These are phyloP conservation scores for Magnolia officinalis DNA, from an alignment of 164 flowering plant species.

Conservation along the genomic window DNA sequence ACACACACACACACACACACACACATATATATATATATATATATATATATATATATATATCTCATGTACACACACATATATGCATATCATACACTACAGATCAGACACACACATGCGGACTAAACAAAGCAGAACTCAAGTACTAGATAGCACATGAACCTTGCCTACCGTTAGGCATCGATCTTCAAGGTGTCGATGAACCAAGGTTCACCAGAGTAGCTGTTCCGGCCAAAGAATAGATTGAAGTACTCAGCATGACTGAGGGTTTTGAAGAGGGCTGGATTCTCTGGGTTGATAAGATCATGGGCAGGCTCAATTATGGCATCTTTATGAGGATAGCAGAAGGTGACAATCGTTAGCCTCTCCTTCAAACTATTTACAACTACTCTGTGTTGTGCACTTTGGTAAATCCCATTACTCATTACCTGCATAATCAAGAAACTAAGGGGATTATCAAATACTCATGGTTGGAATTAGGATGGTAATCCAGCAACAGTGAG, in stretches of 20 bases:
- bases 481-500: background rate
- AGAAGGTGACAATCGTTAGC: constrained; percentile 10
- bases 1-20: too few species aligned
- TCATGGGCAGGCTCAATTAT: constrained; percentile 1
- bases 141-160: background rate
- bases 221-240: background rate
- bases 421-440: constrained; percentile 9
- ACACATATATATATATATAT: too few species aligned
- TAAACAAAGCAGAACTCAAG: background rate
- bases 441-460: too few species aligned
- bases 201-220: background rate
- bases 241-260: background rate
- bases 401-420: constrained; percentile 14
- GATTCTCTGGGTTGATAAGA: constrained; percentile 1
- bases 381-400: constrained; percentile 14
- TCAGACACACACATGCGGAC: constrained; percentile 7
- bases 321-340: constrained; percentile 8
- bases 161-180: background rate
- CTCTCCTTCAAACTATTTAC: constrained; percentile 12
- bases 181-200: constrained; percentile 8
- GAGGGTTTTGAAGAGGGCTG: constrained; percentile 5
- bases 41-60: too few species aligned
- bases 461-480: background rate
- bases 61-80: constrained; percentile 7
- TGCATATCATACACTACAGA: background rate